These are phyloP conservation scores for Clausena lansium DNA, from an alignment of 345 rosid species.

Conservation along the genomic window DNA sequence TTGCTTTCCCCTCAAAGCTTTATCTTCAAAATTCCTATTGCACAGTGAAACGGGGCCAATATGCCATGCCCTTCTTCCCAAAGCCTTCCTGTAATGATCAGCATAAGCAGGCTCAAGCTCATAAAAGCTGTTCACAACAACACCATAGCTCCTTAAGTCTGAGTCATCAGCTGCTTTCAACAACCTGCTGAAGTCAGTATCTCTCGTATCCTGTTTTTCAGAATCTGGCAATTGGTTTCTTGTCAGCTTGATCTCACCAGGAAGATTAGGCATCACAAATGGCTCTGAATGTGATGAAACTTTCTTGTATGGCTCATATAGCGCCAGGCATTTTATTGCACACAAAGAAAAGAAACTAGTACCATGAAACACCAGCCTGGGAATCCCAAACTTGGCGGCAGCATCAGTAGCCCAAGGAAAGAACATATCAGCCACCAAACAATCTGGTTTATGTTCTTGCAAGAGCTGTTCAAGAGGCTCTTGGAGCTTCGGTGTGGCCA, in stretches of 20 bases:
- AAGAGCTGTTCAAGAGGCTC: conserved; percentile 44
- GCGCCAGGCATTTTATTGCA: conserved; percentile 21
- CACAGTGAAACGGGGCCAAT: conserved; percentile 54
- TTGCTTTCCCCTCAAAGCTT: conserved; percentile 33
- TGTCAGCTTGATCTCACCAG: conserved; percentile 42
- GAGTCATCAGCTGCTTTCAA: conserved; percentile 27
- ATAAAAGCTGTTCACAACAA: conserved; percentile 64
- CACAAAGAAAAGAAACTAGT: conserved; percentile 40
- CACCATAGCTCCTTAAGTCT: conserved; percentile 53
- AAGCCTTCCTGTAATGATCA: conserved; percentile 34
- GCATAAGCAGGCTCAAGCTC: conserved; percentile 65
- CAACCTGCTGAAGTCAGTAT: conserved; percentile 16
- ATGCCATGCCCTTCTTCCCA: conserved; percentile 53
- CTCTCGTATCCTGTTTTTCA: not conserved
- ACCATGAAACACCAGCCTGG: conserved; percentile 58
- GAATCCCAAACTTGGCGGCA: conserved; percentile 47
- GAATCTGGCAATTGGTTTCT: conserved; percentile 30
- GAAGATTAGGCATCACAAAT: conserved; percentile 48
- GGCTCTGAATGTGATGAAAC: conserved; percentile 40
- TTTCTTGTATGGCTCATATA: conserved; percentile 38
- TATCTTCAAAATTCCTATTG: conserved; percentile 27
- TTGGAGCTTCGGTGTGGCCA: conserved; percentile 33
- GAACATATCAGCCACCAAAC: conserved; percentile 57
- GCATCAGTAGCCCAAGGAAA: conserved; percentile 56
- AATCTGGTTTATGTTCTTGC: conserved; percentile 37